phyloP scores from a whole-genome alignment of 2,329 filamentous ascomycete genomes.

The Aspergillus sp. region DNA sequence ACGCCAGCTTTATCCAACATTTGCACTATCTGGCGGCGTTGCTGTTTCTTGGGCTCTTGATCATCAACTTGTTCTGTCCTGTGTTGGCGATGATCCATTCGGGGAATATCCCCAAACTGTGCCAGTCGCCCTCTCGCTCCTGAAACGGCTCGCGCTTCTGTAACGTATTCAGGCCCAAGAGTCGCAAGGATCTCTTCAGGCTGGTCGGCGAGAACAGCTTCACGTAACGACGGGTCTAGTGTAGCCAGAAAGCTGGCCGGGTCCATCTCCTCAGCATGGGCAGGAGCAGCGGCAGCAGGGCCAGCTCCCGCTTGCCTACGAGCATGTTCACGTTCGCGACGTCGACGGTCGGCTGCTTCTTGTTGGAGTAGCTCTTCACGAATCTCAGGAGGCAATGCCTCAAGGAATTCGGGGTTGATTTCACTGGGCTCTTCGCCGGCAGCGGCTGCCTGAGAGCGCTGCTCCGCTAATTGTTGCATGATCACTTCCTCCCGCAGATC shows the following conservation, averaged over 20 bases:
- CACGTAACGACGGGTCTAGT: slow-evolving; percentile 77
- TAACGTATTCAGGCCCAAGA: slow-evolving; percentile 80
- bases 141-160: slow-evolving; percentile 75
- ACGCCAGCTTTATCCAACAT: slow-evolving; percentile 97
- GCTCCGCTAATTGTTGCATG: slow-evolving; percentile 80
- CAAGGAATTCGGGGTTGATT: slow-evolving; percentile 89
- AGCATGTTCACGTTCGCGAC: slow-evolving; percentile 79
- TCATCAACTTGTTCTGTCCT: slow-evolving; percentile 41
- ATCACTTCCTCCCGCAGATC: slow-evolving; percentile 96
- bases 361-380: slow-evolving; percentile 87
- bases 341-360: slow-evolving; percentile 83
- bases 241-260: slow-evolving; percentile 89
- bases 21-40: slow-evolving; percentile 81
- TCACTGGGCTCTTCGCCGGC: slow-evolving; percentile 63
- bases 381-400: slow-evolving; percentile 86
- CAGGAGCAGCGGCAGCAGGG: slow-evolving; percentile 39
- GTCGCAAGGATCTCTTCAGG: slow-evolving; percentile 83
- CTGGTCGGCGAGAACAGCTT: slow-evolving; percentile 87
- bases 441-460: slow-evolving; percentile 73
- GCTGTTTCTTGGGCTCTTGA: slow-evolving; percentile 60
- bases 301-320: slow-evolving; percentile 61
- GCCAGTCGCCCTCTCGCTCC: slow-evolving; percentile 56
- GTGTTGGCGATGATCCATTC: slow-evolving; percentile 38
- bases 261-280: slow-evolving; percentile 80
- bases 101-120: slow-evolving; percentile 50